These are phyloP conservation scores for Hura crepitans DNA, from an alignment of 441 rosid species.

Conservation along the genomic window DNA sequence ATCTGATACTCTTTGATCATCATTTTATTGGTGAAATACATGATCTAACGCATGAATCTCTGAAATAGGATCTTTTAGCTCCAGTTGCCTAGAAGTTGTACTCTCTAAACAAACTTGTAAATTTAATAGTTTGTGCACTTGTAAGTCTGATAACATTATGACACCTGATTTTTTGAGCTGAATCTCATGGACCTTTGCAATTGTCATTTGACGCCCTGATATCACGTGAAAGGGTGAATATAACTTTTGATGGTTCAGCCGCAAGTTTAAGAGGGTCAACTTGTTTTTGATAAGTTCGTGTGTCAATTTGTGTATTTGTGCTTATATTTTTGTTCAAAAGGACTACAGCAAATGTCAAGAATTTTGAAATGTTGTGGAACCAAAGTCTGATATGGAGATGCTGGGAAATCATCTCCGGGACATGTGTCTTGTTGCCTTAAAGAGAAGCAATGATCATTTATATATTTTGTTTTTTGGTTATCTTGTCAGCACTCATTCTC, in stretches of 20 bases:
- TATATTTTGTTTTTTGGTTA: constrained; percentile 23
- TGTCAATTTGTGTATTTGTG: neutral
- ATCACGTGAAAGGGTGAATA: neutral
- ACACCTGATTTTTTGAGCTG: neutral
- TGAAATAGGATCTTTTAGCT: neutral
- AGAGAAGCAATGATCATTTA: constrained; percentile 21
- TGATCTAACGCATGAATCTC: neutral
- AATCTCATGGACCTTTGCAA: too few relatives aligned
- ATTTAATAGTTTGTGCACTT: neutral
- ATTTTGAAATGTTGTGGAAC: neutral
- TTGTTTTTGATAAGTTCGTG: neutral
- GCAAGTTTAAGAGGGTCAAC: neutral
- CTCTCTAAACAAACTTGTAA: neutral
- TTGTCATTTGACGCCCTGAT: neutral
- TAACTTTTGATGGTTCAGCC: neutral
- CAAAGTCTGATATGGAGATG: neutral
- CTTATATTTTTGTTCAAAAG: neutral
- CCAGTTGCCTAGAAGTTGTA: neutral
- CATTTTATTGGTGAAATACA: neutral
- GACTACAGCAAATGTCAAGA: neutral
- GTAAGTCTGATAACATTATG: neutral
- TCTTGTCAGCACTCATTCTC: constrained; percentile 41
- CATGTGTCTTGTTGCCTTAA: neutral
- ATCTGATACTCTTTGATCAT: too few relatives aligned
- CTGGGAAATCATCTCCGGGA: constrained; percentile 7